Conservation (phyloP, 2,329 filamentous ascomycete species). For the Ustulina deusta region DNA sequence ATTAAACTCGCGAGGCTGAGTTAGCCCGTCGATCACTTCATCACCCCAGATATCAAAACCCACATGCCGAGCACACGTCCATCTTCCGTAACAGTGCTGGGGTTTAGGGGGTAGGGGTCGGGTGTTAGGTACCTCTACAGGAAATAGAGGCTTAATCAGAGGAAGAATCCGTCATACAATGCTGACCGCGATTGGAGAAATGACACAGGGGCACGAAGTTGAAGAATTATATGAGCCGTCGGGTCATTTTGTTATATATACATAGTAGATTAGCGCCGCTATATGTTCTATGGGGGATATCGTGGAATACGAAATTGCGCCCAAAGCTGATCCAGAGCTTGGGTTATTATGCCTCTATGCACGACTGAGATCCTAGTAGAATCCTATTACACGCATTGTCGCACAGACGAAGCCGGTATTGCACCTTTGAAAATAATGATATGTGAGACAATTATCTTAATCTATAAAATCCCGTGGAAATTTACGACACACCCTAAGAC, state of each 20-base stretch:
- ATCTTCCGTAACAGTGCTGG: not conserved
- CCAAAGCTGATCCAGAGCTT: slow-evolving; percentile 17
- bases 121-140: not conserved
- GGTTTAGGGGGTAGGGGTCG: not conserved
- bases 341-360: slow-evolving; percentile 13
- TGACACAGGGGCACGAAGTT: not conserved
- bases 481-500: slow-evolving; percentile 4
- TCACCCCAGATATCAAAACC: not conserved
- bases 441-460: slow-evolving; percentile 5
- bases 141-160: not conserved
- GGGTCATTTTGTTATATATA: slow-evolving; percentile 1
- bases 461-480: slow-evolving; percentile 14
- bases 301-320: slow-evolving; percentile 19
- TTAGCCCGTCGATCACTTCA: not conserved
- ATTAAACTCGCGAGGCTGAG: not conserved
- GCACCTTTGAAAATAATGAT: not conserved
- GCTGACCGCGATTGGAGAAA: not conserved
- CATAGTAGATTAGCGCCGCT: slow-evolving; percentile 23
- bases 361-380: not conserved
- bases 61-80: not conserved
- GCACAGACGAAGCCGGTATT: not conserved
- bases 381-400: slow-evolving; percentile 5
- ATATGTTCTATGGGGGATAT: slow-evolving; percentile 28
- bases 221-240: not conserved
- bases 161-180: not conserved